Conservation (phyloP, 164 flowering plant genomes). For the Umbilicus rupestris region DNA sequence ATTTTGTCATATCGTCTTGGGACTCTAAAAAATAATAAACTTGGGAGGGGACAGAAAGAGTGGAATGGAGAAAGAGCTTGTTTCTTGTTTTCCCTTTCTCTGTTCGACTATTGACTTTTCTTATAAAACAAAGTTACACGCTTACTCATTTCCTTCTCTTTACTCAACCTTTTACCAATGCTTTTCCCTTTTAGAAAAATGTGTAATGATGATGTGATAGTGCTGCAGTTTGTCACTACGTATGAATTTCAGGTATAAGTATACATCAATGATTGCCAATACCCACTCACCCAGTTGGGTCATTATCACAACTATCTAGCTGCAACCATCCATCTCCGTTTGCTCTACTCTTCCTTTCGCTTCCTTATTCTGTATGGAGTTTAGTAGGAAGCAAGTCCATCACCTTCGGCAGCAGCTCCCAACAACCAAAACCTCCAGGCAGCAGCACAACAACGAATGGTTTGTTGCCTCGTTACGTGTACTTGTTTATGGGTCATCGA, state of each 20-base stretch:
- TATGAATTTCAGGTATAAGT: conserved; percentile 5
- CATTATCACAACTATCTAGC: too few species aligned
- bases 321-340: too few species aligned
- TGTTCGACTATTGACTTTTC: background rate
- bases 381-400: conserved; percentile 17
- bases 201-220: background rate
- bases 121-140: conserved; percentile 5
- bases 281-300: background rate
- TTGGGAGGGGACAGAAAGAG: background rate
- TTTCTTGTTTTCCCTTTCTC: background rate
- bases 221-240: background rate
- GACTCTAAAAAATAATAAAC: too few species aligned
- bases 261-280: background rate
- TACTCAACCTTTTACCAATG: background rate
- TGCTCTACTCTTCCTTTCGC: background rate
- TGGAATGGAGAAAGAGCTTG: background rate
- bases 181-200: conserved; percentile 1
- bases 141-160: conserved; percentile 2
- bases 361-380: conserved; percentile 31
- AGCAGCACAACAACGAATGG: conserved; percentile 57
- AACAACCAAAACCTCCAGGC: conserved; percentile 43
- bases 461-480: conserved; percentile 17
- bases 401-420: conserved; percentile 34
- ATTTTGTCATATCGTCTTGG: too few species aligned
- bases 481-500: background rate